Base-by-base conservation (phyloP, 306 rosid genomes). In the Delonix regia region DNA sequence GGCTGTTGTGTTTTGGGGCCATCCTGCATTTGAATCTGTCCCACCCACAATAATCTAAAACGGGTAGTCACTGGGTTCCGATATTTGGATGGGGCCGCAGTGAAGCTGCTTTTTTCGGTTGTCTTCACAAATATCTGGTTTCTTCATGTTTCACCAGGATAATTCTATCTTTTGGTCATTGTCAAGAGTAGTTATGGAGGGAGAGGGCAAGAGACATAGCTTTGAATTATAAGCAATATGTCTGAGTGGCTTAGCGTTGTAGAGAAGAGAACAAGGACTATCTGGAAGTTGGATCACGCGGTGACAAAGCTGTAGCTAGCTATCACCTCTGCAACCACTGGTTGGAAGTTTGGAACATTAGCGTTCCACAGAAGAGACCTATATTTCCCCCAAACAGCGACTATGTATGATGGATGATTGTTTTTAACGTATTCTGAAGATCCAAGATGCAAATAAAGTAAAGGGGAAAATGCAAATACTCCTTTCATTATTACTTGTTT, bases 271-370 rank as follows among this genome's bases (percentile, higher is more conserved):
- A 45, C 24, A 70, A 71, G 70, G 71, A 59, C 73, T 59, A 22
- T 5, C 19, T 10, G 49, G 59, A 25, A 56, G 36, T 41, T 41
- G 69, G 69, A 70, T 82, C 72, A 36, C 60, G 36, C 45, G 0
- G 68, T 3, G 57, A 82, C 36, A 78, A 41, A 55, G 11, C 19
- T 61, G 4, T 45, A 33, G 38, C 68, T 61, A 41, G 51, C 53
- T 44, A 52, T 71, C 78, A 21, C 60, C 81, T 41, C 63, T 64
- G 0, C 55, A 62, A 62, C 74, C 73, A 52, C 53, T 76, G 42
- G n/a, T 19, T 12, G 62, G 48, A 52, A 51, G 42, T 14, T 19
- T 12, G 62, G 48, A 52, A 51, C 73, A 24, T 16, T 67, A 15
- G 4, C 7, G 1, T 33, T 70, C 49, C 53, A 42, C 27, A 27